A percentile compares a stretch with the other conserved stretches of the same genome.
Conservation (phyloP, 108 stramenopile species). For the Cyclotella choctawhatcheeana region DNA sequence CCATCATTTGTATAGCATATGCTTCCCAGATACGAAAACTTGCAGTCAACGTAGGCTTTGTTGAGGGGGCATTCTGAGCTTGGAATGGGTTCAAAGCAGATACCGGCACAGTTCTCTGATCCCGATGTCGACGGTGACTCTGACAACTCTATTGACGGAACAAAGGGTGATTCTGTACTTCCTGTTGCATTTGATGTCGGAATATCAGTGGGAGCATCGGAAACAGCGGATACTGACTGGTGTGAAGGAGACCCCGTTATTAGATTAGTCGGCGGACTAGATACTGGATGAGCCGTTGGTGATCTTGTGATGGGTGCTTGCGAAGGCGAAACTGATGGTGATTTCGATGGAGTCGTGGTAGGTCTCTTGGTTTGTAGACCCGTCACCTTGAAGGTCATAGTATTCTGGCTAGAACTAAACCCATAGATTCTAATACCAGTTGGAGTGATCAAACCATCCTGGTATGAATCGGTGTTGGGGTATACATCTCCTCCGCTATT, state of each 20-base stretch:
- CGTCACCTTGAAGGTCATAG: constrained; percentile 41
- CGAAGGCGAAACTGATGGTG: background rate
- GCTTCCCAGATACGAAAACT: constrained; percentile 19
- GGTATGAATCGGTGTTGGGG: constrained; percentile 75
- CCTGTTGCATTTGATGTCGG: constrained; percentile 11
- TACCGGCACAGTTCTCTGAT: constrained; percentile 12
- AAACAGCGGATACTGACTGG: background rate
- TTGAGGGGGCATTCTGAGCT: constrained; percentile 19
- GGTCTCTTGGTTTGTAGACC: constrained; percentile 14
- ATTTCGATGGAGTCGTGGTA: background rate
- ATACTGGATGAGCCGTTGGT: background rate
- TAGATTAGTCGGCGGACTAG: constrained; percentile 1
- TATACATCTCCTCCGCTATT: constrained; percentile 19
- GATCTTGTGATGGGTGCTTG: background rate
- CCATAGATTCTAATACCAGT: constrained; percentile 56
- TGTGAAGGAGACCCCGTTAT: constrained; percentile 1
- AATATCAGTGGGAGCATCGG: no score
- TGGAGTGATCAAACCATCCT: constrained; percentile 31
- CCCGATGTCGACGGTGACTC: constrained; percentile 2
- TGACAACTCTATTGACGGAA: background rate
- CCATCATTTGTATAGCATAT: constrained; percentile 27
- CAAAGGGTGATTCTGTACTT: background rate
- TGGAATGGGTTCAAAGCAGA: constrained; percentile 30
- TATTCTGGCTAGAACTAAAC: constrained; percentile 25
- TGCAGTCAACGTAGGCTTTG: constrained; percentile 18